Evolutionary conservation across 768 basidiomycete genomes (phyloP).

Genomic region (Trametes maxima): DNA sequence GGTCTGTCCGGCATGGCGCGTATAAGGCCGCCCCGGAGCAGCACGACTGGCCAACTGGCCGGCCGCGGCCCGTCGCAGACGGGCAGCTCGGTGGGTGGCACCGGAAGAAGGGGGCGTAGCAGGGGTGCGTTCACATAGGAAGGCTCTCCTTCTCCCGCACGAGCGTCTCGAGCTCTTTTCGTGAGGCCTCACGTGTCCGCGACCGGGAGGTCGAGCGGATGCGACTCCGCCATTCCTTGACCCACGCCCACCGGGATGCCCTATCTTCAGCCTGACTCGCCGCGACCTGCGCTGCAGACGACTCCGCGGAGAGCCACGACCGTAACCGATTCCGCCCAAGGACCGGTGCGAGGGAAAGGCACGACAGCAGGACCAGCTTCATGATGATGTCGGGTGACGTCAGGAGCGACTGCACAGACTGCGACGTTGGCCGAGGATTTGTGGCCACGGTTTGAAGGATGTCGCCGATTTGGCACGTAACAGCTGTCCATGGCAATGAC

Average conservation of each 20-base stretch:
- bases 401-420: slow-evolving; percentile 84
- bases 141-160: slow-evolving; percentile 53
- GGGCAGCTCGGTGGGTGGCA: background rate
- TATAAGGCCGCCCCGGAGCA: background rate
- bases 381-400: slow-evolving; percentile 80
- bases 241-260: slow-evolving; percentile 58
- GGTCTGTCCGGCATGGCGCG: slow-evolving; percentile 5
- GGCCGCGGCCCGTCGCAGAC: background rate
- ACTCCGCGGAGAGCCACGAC: slow-evolving; percentile 48
- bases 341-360: slow-evolving; percentile 86
- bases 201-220: slow-evolving; percentile 58
- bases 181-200: slow-evolving; percentile 46
- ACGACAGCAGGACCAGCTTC: slow-evolving; percentile 82
- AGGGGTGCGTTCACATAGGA: slow-evolving; percentile 20
- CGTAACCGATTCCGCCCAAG: slow-evolving; percentile 71
- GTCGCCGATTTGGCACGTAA: slow-evolving; percentile 89
- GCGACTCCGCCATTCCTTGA: slow-evolving; percentile 68
- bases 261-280: slow-evolving; percentile 40
- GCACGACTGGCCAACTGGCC: background rate
- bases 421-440: slow-evolving; percentile 65
- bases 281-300: slow-evolving; percentile 9
- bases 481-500: slow-evolving; percentile 86
- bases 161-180: slow-evolving; percentile 51
- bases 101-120: background rate
- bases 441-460: slow-evolving; percentile 84